Evolutionary conservation across 148 eudicot species (phyloP).

Genomic region (Drosera capensis): DNA sequence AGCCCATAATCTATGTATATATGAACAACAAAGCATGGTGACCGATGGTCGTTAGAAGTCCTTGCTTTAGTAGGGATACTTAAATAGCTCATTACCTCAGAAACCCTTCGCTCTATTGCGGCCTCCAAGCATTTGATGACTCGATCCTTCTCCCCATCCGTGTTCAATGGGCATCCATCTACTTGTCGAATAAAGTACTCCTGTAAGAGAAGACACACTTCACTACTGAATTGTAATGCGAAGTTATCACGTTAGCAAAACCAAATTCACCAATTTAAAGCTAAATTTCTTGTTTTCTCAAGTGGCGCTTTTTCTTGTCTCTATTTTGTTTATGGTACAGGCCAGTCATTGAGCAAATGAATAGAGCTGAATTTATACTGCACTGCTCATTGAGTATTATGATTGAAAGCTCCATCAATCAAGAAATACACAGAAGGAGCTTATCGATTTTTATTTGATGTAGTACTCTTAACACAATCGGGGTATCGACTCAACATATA

Average conservation of each 20-base stretch:
- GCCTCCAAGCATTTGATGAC: conserved; percentile 78
- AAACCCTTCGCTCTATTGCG: conserved; percentile 56
- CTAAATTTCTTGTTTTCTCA: neutral
- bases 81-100: conserved; percentile 30
- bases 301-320: too few relatives aligned
- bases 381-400: neutral
- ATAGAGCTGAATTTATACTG: too few relatives aligned
- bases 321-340: too few relatives aligned
- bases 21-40: too few relatives aligned
- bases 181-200: conserved; percentile 64
- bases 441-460: too few relatives aligned
- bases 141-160: conserved; percentile 57
- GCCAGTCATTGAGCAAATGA: too few relatives aligned
- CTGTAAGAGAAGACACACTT: conserved; percentile 15
- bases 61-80: neutral
- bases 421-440: neutral
- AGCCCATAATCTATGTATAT: too few relatives aligned
- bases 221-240: neutral
- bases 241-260: neutral
- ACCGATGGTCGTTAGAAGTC: neutral
- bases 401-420: neutral
- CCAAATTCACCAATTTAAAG: neutral
- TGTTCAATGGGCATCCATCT: conserved; percentile 48
- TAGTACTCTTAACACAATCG: too few relatives aligned
- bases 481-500: neutral